Base-by-base conservation (phyloP, 1,284 basidiomycete genomes). In the Rhodotorula sp. region DNA sequence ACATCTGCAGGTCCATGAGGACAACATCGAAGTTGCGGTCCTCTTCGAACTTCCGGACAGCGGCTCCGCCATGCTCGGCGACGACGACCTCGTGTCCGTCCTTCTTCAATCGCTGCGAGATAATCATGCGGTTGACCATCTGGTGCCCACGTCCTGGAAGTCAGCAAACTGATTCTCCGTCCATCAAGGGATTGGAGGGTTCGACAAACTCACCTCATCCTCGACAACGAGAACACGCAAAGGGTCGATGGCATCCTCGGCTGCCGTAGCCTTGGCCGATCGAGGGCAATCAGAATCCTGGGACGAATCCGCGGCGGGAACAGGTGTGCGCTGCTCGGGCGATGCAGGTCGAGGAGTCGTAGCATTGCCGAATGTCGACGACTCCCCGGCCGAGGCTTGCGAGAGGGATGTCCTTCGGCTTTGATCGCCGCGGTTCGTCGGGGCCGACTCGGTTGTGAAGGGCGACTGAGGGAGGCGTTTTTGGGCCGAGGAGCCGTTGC, bases 181-280 rank as follows among this genome's bases (percentile, higher is more conserved):
- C 19, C 23, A 15, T 1, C 12, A 31, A n/a, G 23, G 21, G 2
- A 52, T 28, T 49, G 61, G 64, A 38, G 28, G 49, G 31, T 4
- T 0, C 23, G 6, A 60, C 26, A 21, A 26, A 52, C 26, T 74
- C 82, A 74, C 77, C 76, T 74, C 70, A 57, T 88, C 88, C 83
- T 92, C 90, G 3, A 91, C 90, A 31, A 91, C 86, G 56, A 92
- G 80, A 5, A 91, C 84, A 19, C 88, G 83, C 67, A 91, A 78
- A 66, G 64, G 63, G 48, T 55, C 31, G 21, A 67, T 67, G 3
- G n/a, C 49, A 23, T 66, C 59, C 21, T 68, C 49, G 19, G 23
- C 19, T 12, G 7, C 49, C 19, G 38, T n/a, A n/a, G 55, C 50
- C 31, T 45, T 47, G 18, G 52, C 26, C 43, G 38, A 50, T n/a